These are phyloP conservation scores for Hypomyces rosellus DNA, from an alignment of 2,329 filamentous ascomycete species.

Conservation along the genomic window DNA sequence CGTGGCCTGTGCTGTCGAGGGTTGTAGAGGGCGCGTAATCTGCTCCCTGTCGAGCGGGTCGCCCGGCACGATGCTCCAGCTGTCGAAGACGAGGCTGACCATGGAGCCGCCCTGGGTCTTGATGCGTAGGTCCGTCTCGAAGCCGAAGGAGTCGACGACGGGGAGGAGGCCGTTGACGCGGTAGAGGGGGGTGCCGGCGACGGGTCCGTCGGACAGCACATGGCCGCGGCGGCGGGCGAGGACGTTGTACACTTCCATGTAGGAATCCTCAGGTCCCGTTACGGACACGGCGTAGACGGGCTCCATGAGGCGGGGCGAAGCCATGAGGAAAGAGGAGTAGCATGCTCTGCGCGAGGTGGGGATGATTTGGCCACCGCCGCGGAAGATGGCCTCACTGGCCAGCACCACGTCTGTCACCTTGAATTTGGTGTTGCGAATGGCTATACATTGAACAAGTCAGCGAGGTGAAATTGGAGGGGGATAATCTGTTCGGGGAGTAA, in stretches of 20 bases:
- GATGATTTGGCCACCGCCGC: constrained; percentile 95
- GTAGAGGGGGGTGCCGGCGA: constrained; percentile 91
- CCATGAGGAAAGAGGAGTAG: constrained; percentile 96
- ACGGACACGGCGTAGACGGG: constrained; percentile 90
- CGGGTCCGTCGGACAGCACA: constrained; percentile 87
- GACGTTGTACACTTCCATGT: constrained; percentile 85
- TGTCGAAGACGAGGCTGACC: constrained; percentile 87
- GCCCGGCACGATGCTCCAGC: constrained; percentile 92
- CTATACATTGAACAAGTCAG: constrained; percentile 34
- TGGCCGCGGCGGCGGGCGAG: constrained; percentile 84
- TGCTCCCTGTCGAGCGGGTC: constrained; percentile 89
- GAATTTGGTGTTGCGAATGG: constrained; percentile 97
- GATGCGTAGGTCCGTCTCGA: constrained; percentile 94
- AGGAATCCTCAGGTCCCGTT: constrained; percentile 84
- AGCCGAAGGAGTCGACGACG: constrained; percentile 95
- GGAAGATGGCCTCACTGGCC: constrained; percentile 84
- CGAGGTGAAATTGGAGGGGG: neutral
- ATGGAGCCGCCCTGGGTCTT: constrained; percentile 91
- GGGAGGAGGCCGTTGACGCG: constrained; percentile 85
- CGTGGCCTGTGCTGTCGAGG: constrained; percentile 79
- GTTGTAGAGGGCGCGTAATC: constrained; percentile 75
- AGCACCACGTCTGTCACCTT: constrained; percentile 86
- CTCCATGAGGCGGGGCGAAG: constrained; percentile 92
- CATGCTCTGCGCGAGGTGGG: constrained; percentile 87
- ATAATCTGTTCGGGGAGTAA: neutral